Evolutionary conservation across 805 yeast genomes (phyloP), one percentile per base, ranked within the genome.

Genomic region (Ogataea saltuana): DNA sequence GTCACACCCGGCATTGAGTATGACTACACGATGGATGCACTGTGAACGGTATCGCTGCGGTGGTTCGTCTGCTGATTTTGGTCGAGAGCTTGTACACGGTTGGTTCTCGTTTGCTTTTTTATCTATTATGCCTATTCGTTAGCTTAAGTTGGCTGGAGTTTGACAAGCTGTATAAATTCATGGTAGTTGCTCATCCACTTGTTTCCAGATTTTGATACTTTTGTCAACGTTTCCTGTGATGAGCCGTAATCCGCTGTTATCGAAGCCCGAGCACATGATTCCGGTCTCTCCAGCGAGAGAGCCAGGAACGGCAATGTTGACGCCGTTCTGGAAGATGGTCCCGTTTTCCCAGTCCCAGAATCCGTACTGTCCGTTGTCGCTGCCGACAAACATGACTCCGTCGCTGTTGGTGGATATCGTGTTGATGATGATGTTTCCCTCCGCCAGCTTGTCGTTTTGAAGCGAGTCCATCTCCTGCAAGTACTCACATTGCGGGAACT

Each of bases 1-100:
- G 98, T 93, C 7, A 90, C 96, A 1, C 99, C 99, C 0, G 96
- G 97, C 13, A 90, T 93, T 44, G 96, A 91, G 67, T 95, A 91
- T 64, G 99, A 93, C 58, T 89, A 89, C 61, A 93, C 99, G n/a
- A 93, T 91, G 97, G 90, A 89, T 63, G 97, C 96, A 1, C 78
- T 85, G 58, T 84, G 59, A 50, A 6, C 12, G 16, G 19, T 10
- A 4, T 18, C 11, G n/a, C 11, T 18, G 21, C 10, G 13, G 25
- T 13, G 18, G 10, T 23, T 10, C 26, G 21, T 6, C 15, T 25
- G 18, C 28, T 25, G 39, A 21, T 25, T n/a, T 26, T 12, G 15
- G 15, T 37, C n/a, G n/a, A n/a, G n/a, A n/a, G n/a, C n/a, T n/a
- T n/a, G n/a, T n/a, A n/a, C n/a, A n/a, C n/a, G n/a, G n/a, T 29